Base-by-base conservation (phyloP, 1,139 yeast species). In the Saccharomyces hybrid region DNA sequence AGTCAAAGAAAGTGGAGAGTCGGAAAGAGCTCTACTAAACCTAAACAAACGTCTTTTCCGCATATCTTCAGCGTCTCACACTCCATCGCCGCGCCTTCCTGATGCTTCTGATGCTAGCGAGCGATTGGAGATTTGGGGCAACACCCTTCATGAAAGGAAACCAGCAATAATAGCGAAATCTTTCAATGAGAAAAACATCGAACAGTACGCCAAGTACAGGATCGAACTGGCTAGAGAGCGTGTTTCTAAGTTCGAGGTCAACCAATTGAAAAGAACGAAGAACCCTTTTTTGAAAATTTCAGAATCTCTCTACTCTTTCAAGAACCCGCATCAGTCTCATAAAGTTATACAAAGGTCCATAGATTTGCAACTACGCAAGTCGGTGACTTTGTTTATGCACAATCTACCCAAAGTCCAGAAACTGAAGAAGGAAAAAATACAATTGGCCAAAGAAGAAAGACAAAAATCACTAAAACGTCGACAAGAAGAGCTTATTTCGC, bases 1-100 rank as follows among this genome's bases (percentile, higher is more conserved):
- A 53, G 93, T 88, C 2, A 84, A 83, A 56, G 97, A 91, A 68
- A 87, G 95, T 30, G 74, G 89, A 56, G 73, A 84, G 56, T 93
- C 95, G 2, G 97, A 90, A 67, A 76, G 75, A 51, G 95, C 97
- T 0, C 71, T 91, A 56, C 80, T 87, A 54, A 77, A 78, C 52
- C 75, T 86, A 56, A 74, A 38, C n/a, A 38, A 38, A 38, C 42
- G 42, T 38, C 42, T 38, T 8, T 16, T 16, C 25, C 42, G 5
- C 42, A 14, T 38, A 16, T 38, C 42, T 7, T 38, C 23, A 16
- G 25, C 42, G n/a, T 38, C 42, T 38, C 42, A 38, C 23, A 16
- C 42, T 16, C 23, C 42, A 38, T 11, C 42, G 23, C 25, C 42
- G 25, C 42, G 23, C 11, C 23, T 38, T 38, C 42, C 23, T 6